Evolutionary conservation across 768 basidiomycete species (phyloP), one percentile per base, ranked within the genome.

Genomic region (Lactarius hengduanensis): DNA sequence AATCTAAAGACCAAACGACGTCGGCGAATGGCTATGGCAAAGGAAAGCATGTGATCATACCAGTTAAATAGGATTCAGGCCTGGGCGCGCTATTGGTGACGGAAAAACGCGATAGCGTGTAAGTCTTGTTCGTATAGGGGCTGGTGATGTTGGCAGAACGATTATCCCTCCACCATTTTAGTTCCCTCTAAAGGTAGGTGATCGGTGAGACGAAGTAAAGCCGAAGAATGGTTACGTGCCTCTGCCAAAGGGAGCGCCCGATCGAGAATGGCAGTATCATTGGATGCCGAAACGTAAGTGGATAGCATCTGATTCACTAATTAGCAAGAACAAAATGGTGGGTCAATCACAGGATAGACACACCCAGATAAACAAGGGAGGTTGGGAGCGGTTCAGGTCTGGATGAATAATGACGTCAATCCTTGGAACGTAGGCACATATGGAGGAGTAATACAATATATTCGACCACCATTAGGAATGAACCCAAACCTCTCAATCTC

Each of bases 401-500:
- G 54, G 22, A 47, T 9, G 1, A 9, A 50, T 28, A 41, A 30
- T 30, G 64, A 47, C 16, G 26, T 32, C 10, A 30, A 36, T 30
- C 38, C 20, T 10, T 20, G 8, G 47, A 15, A 55, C 26, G 32
- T 57, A n/a, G 34, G 11, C 18, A 32, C 18, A 53, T 36, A n/a
- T 10, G 34, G 41, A 64, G 26, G 11, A 30, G 64, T 20, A 18
- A 7, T 71, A 89, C 89, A 97, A 73, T 97, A 97, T 59, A 91
- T 93, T 13, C 94, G 83, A 4, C 94, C 95, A 8, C 96, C 96
- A 72, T 97, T 98, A 1, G 96, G 96, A 68, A 98, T 89, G 78
- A 97, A 98, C 0, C 95, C 96, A 71, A 91, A 86, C 28, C 74
- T 73, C 47, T 90, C 86, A 56, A 98, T 79, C 74, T 96, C 89